Conservation (phyloP, 2,329 filamentous ascomycete genomes). For the Cadophora malorum region DNA sequence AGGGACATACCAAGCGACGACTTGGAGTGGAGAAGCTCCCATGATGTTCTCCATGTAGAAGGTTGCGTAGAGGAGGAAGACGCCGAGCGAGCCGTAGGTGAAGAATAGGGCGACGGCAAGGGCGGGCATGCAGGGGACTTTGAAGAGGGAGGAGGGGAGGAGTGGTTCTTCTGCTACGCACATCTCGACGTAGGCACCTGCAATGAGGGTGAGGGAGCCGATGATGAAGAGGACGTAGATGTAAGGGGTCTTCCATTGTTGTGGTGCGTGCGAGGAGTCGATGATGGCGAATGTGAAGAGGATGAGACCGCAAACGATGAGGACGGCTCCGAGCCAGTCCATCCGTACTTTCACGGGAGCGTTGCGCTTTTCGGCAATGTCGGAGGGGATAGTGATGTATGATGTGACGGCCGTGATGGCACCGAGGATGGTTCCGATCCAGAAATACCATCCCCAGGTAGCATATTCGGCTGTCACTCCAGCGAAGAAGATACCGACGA, state of each 20-base stretch:
- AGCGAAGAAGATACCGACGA: conserved; percentile 67
- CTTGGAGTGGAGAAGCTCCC: conserved; percentile 57
- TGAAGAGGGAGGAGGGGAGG: conserved; percentile 73
- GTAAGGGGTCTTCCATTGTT: conserved; percentile 77
- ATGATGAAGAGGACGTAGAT: conserved; percentile 69
- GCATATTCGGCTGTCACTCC: conserved; percentile 65
- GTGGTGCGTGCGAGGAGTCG: conserved; percentile 70
- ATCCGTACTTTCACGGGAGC: conserved; percentile 55
- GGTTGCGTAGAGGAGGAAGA: conserved; percentile 74
- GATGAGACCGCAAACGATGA: conserved; percentile 69
- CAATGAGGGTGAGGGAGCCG: conserved; percentile 64
- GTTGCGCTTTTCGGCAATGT: conserved; percentile 48
- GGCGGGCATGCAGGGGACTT: conserved; percentile 70
- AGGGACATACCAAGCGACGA: conserved; percentile 68
- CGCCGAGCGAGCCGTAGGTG: conserved; percentile 70
- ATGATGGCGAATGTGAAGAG: conserved; percentile 79
- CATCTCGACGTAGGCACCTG: conserved; percentile 73
- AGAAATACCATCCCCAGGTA: conserved; percentile 73
- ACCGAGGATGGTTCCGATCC: conserved; percentile 62
- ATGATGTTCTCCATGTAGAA: conserved; percentile 66
- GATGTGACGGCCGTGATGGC: conserved; percentile 54
- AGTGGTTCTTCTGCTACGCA: conserved; percentile 73
- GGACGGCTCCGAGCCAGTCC: conserved; percentile 70
- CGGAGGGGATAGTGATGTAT: conserved; percentile 57
- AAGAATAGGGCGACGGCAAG: conserved; percentile 67